Evolutionary conservation across 1,284 basidiomycete species (phyloP).

Genomic region (Marasmius tenuissimus): DNA sequence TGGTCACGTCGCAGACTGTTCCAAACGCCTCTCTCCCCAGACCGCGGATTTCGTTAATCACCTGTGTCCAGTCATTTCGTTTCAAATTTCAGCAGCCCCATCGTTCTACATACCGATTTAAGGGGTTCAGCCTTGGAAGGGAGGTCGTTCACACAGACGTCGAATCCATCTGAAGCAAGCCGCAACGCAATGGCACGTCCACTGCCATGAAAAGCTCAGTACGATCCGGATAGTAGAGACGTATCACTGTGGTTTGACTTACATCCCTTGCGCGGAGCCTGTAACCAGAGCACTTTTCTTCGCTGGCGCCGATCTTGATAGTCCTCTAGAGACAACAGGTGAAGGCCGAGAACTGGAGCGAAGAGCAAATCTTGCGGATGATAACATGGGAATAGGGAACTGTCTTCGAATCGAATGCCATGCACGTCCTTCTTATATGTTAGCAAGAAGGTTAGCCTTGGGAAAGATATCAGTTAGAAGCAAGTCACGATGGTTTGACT

Average conservation of each 20-base stretch:
- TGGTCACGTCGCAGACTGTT: constrained; percentile 8
- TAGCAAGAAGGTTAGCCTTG: too few species aligned
- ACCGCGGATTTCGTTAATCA: constrained; percentile 9
- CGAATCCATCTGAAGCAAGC: constrained; percentile 12
- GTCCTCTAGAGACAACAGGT: too few species aligned
- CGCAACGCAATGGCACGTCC: constrained; percentile 12
- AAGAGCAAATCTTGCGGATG: too few species aligned
- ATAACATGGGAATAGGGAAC: too few species aligned
- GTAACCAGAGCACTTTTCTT: constrained; percentile 9
- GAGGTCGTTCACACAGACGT: constrained; percentile 13
- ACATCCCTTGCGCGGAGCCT: constrained; percentile 13
- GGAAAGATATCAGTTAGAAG: too few species aligned
- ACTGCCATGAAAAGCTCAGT: not conserved
- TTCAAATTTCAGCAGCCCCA: not conserved
- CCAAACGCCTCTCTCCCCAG: constrained; percentile 7
- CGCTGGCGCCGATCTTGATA: not conserved
- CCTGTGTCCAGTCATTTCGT: constrained; percentile 1
- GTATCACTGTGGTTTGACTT: not conserved
- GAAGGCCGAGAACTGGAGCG: too few species aligned
- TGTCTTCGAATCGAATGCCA: too few species aligned
- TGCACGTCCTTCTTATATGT: too few species aligned
- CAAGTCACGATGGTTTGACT: too few species aligned
- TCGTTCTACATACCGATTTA: constrained; percentile 2
- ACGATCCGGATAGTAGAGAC: not conserved
- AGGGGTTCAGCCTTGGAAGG: constrained; percentile 2